phyloP scores from a whole-genome alignment of 2,329 filamentous ascomycete species.

The Aspergillus fijiensis region DNA sequence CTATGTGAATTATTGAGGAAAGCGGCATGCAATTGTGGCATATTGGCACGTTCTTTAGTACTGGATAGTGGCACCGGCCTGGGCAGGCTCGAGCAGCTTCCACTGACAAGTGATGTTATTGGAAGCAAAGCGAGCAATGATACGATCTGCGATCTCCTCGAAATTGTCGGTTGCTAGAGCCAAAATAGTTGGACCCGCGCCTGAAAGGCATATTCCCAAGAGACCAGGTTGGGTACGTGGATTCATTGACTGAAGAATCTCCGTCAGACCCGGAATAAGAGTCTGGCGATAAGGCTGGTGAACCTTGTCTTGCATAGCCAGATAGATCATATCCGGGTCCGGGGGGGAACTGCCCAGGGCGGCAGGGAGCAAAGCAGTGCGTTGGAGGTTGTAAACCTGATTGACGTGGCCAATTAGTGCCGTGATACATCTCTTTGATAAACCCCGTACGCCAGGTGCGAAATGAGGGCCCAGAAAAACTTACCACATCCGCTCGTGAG shows the following conservation, averaged over 20 bases:
- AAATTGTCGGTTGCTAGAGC: conserved; percentile 90
- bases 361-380: conserved; percentile 85
- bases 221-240: conserved; percentile 83
- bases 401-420: not conserved
- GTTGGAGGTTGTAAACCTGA: conserved; percentile 81
- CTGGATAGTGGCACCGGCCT: conserved; percentile 54
- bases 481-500: conserved; percentile 75
- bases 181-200: conserved; percentile 91
- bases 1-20: not conserved
- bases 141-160: conserved; percentile 76
- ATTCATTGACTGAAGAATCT: conserved; percentile 88
- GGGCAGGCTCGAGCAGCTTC: conserved; percentile 83
- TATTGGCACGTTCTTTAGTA: conserved; percentile 3
- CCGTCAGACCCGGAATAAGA: conserved; percentile 85
- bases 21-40: not conserved
- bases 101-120: conserved; percentile 72
- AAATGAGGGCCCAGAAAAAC: conserved; percentile 31
- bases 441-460: not conserved
- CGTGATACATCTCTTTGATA: not conserved
- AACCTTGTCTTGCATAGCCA: conserved; percentile 97
- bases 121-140: conserved; percentile 70
- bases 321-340: conserved; percentile 89
- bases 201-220: conserved; percentile 89
- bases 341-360: conserved; percentile 87
- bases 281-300: conserved; percentile 94